Evolutionary conservation across 805 yeast species (phyloP), one percentile per base, ranked within the genome.

Genomic region (Wickerhamiella siamensis): DNA sequence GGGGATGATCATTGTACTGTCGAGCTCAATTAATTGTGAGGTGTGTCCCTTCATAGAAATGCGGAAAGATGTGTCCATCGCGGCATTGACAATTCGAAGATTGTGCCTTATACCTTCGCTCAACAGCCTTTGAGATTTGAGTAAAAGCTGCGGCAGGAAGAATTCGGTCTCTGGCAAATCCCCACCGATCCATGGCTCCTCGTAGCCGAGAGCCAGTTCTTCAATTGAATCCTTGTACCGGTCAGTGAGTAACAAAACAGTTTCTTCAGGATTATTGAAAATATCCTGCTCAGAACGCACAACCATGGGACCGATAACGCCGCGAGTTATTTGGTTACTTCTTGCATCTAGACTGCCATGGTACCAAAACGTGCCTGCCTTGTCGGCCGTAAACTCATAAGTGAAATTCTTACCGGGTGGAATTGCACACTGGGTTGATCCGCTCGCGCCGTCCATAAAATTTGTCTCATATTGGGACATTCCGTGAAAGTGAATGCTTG

Each of bases 401-500:
- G 61, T 55, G 52, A 63, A 71, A 2, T 56, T 43, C 5, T 52
- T 56, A 1, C 72, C 73, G 8, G 68, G 63, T 5, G 54, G 55
- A n/a, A 73, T 67, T 2, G 72, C 69, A 40, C 72, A 65, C 47
- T 73, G 77, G 5, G 74, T 67, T 31, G 71, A 58, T 2, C 67
- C 71, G 0, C 68, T 59, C 1, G 67, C 72, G 15, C 79, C 79
- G 43, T 73, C 79, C 47, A 68, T 60, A 55, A 60, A 66, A 12
- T 66, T 64, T 8, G 73, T 65, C 2, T 66, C 69, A 9, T 61
- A 57, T 43, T 69, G 73, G 8, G 61, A 58, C 40, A 72, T 49
- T 1, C 79, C 78, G 47, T 74, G 78, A 54, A 70, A 72, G 48
- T 73, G 79, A n/a, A 72, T 39, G 1, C 72, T 49, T 0, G 71